Evolutionary conservation across 768 basidiomycete genomes (phyloP), one percentile per base, ranked within the genome.

Genomic region (Symmetrospora coprosmae): DNA sequence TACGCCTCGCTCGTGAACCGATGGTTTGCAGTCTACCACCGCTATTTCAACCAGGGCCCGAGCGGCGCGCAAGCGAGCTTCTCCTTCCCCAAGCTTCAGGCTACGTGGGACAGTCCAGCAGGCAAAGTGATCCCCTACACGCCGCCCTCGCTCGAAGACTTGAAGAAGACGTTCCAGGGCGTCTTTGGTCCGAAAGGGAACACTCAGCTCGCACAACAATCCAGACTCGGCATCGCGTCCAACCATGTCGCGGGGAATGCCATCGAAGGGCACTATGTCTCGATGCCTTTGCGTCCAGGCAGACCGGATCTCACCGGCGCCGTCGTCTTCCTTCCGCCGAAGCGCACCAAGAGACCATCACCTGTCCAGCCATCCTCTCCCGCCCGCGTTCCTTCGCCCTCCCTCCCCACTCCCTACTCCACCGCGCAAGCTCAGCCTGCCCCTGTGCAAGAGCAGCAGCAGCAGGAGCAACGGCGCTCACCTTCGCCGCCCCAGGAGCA

Each of bases 21-120:
- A 39, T 99, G 92, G 92, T 92, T 81, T 72, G 78, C 79, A 31
- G 82, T 91, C 21, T 99, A 92, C 68, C 90, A 96, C 75, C 80
- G 74, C 45, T 81, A 92, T 72, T 87, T 86, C 71, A 85, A 87
- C 50, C 84, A 1, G 73, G 79, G 33, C 67, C 76, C 37, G 71
- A 70, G 47, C 53, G 51, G 13, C 48, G 58, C 23, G 56, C 2
- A 53, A 63, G 28, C 58, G 25, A 35, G 63, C 48, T 1, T 61
- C 64, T 9, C 64, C 73, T 27, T 67, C 75, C 33, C 73, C 76
- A 16, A 56, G 51, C 25, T 62, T 39, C 45, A 41, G 34, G 47
- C 55, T 16, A 45, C 51, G 2, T 62, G 61, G 61, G 61, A 62
- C 37, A 28, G 25, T 25, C 51, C 52, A 9, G 30, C 21, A 35